Base-by-base conservation (phyloP, 768 basidiomycete genomes). In the Galerina marginata region DNA sequence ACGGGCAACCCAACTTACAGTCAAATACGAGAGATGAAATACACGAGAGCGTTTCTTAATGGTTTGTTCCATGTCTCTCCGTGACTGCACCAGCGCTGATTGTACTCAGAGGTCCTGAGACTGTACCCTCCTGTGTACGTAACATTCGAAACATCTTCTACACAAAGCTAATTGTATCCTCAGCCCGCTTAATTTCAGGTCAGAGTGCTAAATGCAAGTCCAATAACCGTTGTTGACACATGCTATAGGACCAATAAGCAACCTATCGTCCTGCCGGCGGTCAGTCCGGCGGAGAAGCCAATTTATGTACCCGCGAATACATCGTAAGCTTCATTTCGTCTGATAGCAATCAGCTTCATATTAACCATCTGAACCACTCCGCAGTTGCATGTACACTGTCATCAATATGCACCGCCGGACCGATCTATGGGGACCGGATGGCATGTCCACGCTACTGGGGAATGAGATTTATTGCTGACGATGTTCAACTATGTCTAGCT, bases 381-480 rank as follows among this genome's bases (percentile, higher is more conserved):
- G 9, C 25, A 53, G 51, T 26, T 53, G 51, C 20, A 53, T 75
- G 54, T 70, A 72, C 45, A 72, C 78, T 10, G 71, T 44, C 6
- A 69, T 82, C 68, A 62, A 72, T 61, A 78, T 76, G 70, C 77
- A 79, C 46, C 69, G 76, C 15, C 75, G 84, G 23, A 77, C 72
- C 40, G 83, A 84, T 56, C 75, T 85, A 4, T 87, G 85, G 86
- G 85, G 86, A 7, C 78, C 85, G 1, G 86, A 86, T 66, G 86
- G 86, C 84, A 58, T 36, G 75, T 58, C 1, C 39, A 46, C 4
- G 58, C 12, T 52, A 42, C 20, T 33, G 23, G n/a, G 9, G 6
- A n/a, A 9, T 15, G 25, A 23, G 37, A 23, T 25, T 26, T 15
- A 16, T 20, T 10, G 16, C 23, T 53, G 51, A 53, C 23, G 9